Evolutionary conservation across 202 grass and related monocot genomes (phyloP), one percentile per base, ranked within the genome.

Genomic region (Eragrostis tef): DNA sequence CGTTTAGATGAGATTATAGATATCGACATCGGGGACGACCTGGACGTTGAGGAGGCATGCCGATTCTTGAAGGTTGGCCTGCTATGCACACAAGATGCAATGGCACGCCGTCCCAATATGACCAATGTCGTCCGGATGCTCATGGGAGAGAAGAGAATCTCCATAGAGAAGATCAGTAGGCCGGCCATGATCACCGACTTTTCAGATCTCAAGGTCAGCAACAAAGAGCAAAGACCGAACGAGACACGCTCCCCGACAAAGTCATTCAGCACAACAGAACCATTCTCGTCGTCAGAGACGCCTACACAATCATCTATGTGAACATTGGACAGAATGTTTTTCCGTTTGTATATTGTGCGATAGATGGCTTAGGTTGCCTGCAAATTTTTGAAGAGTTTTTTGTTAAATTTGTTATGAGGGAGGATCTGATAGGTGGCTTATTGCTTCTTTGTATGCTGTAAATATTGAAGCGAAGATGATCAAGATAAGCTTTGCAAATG

Each of bases 71-170:
- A 98, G 80, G 70, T 98, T 22, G 92, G 88, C 6, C 73, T 98
- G 17, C 83, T 98, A n/a, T 98, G 95, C 82, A 93, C 95, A 0
- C 95, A 98, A 71, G 90, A 94, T 34, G 76, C 88, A 19, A 93
- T 91, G 84, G 91, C 82, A 4, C 89, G 91, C 43, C 92, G 95
- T 22, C 95, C 95, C 31, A 61, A 82, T 43, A 98, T 98, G 95
- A 83, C 79, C 12, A 77, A 36, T 47, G 88, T 93, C 5, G 11
- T 94, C 9, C 79, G 86, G 25, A 91, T 94, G 81, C 88, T 98
- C 80, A 83, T 67, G 0, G 92, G 94, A 36, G 80, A 80, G 21
- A 91, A 85, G 63, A 61, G 70, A 27, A 7, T 98, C 24, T 24
- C 70, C 2, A 5, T 73, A 41, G 79, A 84, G 31, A 89, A 80